A percentile compares a stretch with the other conserved stretches of the same genome.
These are phyloP conservation scores for Aspergillus hortae DNA, from an alignment of 2,329 filamentous ascomycete genomes.

Conservation along the genomic window DNA sequence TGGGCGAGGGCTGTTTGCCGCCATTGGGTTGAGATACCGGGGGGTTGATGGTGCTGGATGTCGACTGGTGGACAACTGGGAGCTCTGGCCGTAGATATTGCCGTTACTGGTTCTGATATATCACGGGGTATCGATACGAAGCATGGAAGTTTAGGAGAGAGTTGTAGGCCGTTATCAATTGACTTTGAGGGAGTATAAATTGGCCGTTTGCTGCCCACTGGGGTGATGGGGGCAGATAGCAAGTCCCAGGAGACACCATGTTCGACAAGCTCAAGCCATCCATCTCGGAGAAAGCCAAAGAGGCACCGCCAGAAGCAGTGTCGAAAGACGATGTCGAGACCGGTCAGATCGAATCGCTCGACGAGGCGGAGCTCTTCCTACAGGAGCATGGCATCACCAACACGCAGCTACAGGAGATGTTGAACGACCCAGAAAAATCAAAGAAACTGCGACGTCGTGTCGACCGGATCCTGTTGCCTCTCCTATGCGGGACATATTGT, in stretches of 20 bases:
- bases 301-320: background rate
- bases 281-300: background rate
- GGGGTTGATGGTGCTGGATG: background rate
- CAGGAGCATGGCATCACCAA: conserved; percentile 46
- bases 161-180: no score
- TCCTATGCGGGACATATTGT: conserved; percentile 39
- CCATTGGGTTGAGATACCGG: background rate
- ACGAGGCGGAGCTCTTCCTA: conserved; percentile 49
- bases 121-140: no score
- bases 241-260: background rate
- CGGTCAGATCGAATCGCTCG: conserved; percentile 35
- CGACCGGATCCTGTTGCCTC: conserved; percentile 50
- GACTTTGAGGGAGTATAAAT: no score
- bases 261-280: background rate
- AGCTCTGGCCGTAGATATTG: no score
- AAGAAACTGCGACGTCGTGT: conserved; percentile 42
- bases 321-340: conserved; percentile 15
- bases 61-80: background rate
- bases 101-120: no score
- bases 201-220: no score
- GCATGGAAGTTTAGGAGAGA: no score
- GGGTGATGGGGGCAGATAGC: no score
- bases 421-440: conserved; percentile 39
- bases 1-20: background rate
- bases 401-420: conserved; percentile 42